phyloP scores from a whole-genome alignment of 768 basidiomycete species.

The Leccinellum albellum region DNA sequence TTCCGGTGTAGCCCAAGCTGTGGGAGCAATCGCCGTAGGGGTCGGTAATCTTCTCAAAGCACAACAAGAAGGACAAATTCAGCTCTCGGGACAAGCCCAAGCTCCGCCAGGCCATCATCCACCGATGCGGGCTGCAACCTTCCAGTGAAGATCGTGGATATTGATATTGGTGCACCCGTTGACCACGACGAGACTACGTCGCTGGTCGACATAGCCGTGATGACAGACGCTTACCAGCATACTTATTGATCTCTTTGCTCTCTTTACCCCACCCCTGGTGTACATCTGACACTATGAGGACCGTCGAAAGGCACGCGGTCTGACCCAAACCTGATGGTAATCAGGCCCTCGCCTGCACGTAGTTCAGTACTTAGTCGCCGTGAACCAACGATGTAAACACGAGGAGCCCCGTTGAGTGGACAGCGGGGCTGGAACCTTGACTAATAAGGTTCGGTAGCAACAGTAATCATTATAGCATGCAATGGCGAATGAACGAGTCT shows the following conservation, averaged over 20 bases:
- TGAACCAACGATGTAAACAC: constrained; percentile 27
- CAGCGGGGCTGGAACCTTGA: constrained; percentile 23
- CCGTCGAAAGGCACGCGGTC: constrained; percentile 3
- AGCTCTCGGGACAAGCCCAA: constrained; percentile 21
- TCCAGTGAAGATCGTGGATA: constrained; percentile 15
- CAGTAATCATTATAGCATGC: constrained; percentile 12
- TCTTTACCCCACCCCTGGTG: constrained; percentile 2
- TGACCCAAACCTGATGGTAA: constrained; percentile 10
- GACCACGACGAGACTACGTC: constrained; percentile 11
- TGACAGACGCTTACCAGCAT: constrained; percentile 15
- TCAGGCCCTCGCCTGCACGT: constrained; percentile 15
- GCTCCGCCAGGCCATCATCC: constrained; percentile 21
- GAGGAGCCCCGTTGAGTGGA: constrained; percentile 18
- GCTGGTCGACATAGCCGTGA: constrained; percentile 22
- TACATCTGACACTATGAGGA: constrained; percentile 11
- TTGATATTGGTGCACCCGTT: background rate
- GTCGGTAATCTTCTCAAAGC: constrained; percentile 57
- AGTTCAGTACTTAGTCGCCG: constrained; percentile 19
- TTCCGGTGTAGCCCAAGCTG: constrained; percentile 69
- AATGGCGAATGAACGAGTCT: constrained; percentile 8
- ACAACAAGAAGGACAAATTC: constrained; percentile 39
- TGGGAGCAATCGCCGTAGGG: constrained; percentile 75
- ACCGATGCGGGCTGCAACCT: constrained; percentile 30
- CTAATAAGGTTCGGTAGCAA: constrained; percentile 19
- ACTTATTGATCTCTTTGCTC: constrained; percentile 19